Evolutionary conservation across 2,329 filamentous ascomycete species (phyloP).

Genomic region (Colletotrichum sp.): DNA sequence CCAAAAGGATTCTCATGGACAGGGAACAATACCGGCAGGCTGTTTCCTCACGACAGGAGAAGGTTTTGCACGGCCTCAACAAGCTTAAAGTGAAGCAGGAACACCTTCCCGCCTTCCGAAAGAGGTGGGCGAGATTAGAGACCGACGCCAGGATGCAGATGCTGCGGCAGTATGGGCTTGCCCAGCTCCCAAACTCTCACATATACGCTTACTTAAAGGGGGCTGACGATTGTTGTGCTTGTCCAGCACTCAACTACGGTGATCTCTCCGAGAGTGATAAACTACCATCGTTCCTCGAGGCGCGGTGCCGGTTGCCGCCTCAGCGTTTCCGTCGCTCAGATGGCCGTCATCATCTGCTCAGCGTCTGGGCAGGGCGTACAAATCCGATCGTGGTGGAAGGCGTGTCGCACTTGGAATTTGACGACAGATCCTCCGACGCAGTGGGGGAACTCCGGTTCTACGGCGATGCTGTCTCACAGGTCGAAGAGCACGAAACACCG

Average conservation of each 20-base stretch:
- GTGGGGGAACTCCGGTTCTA: background rate
- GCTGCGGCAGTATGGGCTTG: background rate
- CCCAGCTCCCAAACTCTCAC: background rate
- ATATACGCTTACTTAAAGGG: background rate
- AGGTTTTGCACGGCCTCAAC: background rate
- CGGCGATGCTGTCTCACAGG: no score
- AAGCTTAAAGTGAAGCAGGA: background rate
- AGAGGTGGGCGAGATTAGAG: background rate
- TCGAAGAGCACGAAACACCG: no score
- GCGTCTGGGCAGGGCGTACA: background rate
- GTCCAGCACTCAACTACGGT: background rate
- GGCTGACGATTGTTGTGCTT: background rate
- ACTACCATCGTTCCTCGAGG: background rate
- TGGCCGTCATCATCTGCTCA: background rate
- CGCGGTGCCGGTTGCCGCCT: background rate
- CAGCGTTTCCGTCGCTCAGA: background rate
- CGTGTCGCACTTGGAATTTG: background rate
- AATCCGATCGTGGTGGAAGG: background rate
- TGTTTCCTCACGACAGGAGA: background rate
- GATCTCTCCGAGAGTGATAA: background rate
- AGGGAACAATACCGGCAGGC: background rate
- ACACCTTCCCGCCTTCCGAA: background rate
- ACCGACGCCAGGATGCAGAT: background rate
- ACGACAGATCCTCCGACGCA: background rate
- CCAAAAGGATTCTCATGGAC: background rate